phyloP scores from a whole-genome alignment of 2,329 filamentous ascomycete genomes.

The Calonectria multiphialidica region DNA sequence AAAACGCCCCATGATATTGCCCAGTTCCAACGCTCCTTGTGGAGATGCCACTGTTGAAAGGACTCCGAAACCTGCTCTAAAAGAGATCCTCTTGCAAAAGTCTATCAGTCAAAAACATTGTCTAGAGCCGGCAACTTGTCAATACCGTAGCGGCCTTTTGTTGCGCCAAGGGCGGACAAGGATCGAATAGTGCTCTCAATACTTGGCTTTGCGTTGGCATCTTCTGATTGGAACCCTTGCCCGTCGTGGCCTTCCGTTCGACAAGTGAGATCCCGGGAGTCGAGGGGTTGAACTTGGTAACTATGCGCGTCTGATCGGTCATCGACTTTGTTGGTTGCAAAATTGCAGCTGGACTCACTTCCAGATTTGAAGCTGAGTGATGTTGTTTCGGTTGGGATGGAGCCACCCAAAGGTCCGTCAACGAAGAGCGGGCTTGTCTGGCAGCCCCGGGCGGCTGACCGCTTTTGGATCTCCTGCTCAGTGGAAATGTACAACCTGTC shows the following conservation, averaged over 20 bases:
- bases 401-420: too few species aligned
- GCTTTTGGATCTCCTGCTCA: constrained; percentile 81
- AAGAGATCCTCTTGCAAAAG: not conserved
- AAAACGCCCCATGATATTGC: too few species aligned
- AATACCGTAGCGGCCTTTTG: not conserved
- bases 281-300: too few species aligned
- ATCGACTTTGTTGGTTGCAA: too few species aligned
- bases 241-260: not conserved
- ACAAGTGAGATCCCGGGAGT: not conserved
- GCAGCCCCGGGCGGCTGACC: constrained; percentile 52
- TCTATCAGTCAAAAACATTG: not conserved
- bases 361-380: too few species aligned
- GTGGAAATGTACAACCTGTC: constrained; percentile 86
- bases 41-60: not conserved
- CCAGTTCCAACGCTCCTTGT: not conserved
- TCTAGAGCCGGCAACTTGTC: not conserved
- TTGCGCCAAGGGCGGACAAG: not conserved
- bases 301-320: too few species aligned
- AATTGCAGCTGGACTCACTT: too few species aligned
- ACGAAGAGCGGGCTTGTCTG: too few species aligned
- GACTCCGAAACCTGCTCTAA: not conserved
- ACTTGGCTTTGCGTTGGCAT: not conserved
- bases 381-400: too few species aligned
- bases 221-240: not conserved
- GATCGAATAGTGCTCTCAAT: not conserved